Evolutionary conservation across 768 basidiomycete species (phyloP).

Genomic region (Rhizopogon sp.): DNA sequence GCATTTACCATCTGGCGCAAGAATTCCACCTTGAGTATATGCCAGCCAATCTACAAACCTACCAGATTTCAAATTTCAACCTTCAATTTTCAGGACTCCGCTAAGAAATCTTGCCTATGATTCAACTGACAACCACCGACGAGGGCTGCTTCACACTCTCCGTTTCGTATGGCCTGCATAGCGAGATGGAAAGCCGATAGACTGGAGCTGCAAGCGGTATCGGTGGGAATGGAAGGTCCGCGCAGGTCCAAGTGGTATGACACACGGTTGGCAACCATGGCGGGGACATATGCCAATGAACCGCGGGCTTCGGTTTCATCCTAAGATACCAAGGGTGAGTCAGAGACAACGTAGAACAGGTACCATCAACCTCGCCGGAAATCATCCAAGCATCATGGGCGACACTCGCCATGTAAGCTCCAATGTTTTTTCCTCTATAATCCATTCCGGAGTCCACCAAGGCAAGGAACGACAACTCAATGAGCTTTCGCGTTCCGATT

Average conservation of each 20-base stretch:
- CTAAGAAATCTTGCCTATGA: slow-evolving; percentile 25
- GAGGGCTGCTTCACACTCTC: slow-evolving; percentile 45
- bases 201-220: slow-evolving; percentile 49
- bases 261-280: slow-evolving; percentile 33
- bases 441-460: slow-evolving; percentile 45
- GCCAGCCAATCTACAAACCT: slow-evolving; percentile 31
- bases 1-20: slow-evolving; percentile 37
- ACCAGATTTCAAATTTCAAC: neutral
- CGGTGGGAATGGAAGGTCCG: slow-evolving; percentile 46
- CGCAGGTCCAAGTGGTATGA: slow-evolving; percentile 31
- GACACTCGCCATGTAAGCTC: slow-evolving; percentile 34
- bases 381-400: slow-evolving; percentile 22
- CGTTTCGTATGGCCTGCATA: slow-evolving; percentile 35
- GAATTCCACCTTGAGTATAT: slow-evolving; percentile 33
- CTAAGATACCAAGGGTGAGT: slow-evolving; percentile 6
- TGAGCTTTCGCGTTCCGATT: slow-evolving; percentile 28
- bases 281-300: slow-evolving; percentile 29
- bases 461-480: slow-evolving; percentile 35
- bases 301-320: slow-evolving; percentile 30
- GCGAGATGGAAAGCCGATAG: slow-evolving; percentile 45
- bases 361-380: slow-evolving; percentile 16
- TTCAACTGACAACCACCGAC: slow-evolving; percentile 42
- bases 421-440: slow-evolving; percentile 37
- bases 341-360: neutral
- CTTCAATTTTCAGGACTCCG: neutral